These are phyloP conservation scores for Penicillium canescens DNA, from an alignment of 495 filamentous ascomycete species.

Conservation along the genomic window DNA sequence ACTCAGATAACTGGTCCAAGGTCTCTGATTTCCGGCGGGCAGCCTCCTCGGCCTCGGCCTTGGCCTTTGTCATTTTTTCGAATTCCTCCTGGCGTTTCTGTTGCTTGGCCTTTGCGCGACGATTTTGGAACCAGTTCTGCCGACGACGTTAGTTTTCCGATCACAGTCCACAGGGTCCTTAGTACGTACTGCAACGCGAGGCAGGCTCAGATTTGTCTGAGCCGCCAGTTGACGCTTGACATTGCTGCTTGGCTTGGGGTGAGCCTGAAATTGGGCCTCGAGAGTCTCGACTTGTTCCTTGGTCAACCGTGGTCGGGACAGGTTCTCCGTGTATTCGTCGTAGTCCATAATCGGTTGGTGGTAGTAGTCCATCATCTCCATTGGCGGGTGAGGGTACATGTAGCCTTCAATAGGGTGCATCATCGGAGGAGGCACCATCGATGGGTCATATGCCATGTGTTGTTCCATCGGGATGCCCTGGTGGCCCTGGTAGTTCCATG, in stretches of 20 bases:
- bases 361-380: conserved; percentile 50
- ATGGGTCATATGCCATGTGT: conserved; percentile 38
- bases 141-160: conserved; percentile 11
- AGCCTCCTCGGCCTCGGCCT: conserved; percentile 46
- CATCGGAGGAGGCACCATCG: conserved; percentile 44
- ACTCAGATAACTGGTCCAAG: conserved; percentile 24
- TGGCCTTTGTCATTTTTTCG: conserved; percentile 56
- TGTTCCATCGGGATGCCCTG: conserved; percentile 42
- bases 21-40: conserved; percentile 36
- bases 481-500: conserved; percentile 42
- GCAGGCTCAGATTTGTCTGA: conserved; percentile 68
- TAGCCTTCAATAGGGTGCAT: conserved; percentile 47
- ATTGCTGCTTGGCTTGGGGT: conserved; percentile 76
- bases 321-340: conserved; percentile 51
- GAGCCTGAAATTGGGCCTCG: conserved; percentile 72
- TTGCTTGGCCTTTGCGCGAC: conserved; percentile 80
- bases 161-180: background rate
- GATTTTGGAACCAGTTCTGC: conserved; percentile 92
- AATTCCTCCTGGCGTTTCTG: conserved; percentile 70
- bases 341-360: conserved; percentile 52
- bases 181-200: conserved; percentile 71
- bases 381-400: conserved; percentile 41
- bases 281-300: conserved; percentile 80
- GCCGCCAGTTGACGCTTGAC: conserved; percentile 74
- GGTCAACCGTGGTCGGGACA: conserved; percentile 66